Percentiles rank a stretch among this genome's conserved stretches.
phyloP scores from a whole-genome alignment of 257 asterid species.

The Capsicum pubescens region DNA sequence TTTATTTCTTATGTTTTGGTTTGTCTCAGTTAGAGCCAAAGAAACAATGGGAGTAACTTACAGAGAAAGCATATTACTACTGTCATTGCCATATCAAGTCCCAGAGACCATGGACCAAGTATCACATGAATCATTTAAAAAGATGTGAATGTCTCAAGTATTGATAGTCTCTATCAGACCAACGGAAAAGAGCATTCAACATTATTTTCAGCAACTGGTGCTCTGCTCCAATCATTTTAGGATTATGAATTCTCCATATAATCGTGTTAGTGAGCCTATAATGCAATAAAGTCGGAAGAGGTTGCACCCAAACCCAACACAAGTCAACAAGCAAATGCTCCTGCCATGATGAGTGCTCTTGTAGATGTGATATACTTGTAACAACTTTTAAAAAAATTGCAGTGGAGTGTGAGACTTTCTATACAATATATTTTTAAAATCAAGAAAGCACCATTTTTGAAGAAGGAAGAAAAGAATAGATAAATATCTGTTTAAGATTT shows the following conservation, averaged over 20 bases:
- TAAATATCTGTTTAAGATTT: constrained; percentile 77
- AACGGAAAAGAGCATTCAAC: not conserved
- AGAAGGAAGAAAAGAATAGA: not conserved
- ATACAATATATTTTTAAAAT: not conserved
- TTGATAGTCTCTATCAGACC: constrained; percentile 15
- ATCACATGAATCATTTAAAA: not conserved
- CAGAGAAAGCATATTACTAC: not conserved
- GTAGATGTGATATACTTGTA: not conserved
- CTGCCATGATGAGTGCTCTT: not conserved
- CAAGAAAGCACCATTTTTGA: not conserved
- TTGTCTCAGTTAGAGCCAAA: too few relatives aligned
- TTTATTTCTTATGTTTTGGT: too few relatives aligned
- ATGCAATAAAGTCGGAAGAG: constrained; percentile 9
- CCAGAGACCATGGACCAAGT: not conserved
- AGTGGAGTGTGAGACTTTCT: constrained; percentile 6
- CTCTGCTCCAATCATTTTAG: constrained; percentile 1
- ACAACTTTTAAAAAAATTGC: constrained; percentile 12
- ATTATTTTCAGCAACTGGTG: not conserved
- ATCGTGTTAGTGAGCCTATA: not conserved
- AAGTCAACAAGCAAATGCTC: not conserved
- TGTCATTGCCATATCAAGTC: not conserved
- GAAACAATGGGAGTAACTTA: not conserved
- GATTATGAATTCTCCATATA: not conserved
- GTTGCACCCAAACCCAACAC: not conserved
- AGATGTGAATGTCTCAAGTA: not conserved